A percentile compares a stretch with the other conserved stretches of the same genome.
Evolutionary conservation across 2,329 filamentous ascomycete genomes (phyloP).

Genomic region (Fusarium domesticum): DNA sequence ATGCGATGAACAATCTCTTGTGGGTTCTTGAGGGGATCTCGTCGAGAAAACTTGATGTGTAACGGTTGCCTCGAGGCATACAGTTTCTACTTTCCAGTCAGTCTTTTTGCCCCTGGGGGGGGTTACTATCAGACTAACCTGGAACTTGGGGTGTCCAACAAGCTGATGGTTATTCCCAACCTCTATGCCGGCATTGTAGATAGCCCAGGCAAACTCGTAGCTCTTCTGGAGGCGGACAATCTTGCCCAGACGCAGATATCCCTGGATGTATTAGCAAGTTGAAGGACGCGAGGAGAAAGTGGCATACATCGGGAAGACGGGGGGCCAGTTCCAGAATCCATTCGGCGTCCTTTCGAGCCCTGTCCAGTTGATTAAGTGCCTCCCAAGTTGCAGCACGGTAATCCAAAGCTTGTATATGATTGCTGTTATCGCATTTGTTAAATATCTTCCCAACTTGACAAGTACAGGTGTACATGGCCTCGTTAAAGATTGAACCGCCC

Average conservation of each 20-base stretch:
- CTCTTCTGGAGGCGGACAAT: constrained; percentile 38
- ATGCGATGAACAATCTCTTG: constrained; percentile 38
- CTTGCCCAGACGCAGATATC: constrained; percentile 43
- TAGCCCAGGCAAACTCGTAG: constrained; percentile 38
- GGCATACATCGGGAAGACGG: constrained; percentile 37
- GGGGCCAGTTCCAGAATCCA: constrained; percentile 44
- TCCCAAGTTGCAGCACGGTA: constrained; percentile 42
- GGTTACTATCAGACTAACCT: constrained; percentile 24
- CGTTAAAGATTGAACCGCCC: constrained; percentile 39
- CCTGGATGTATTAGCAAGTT: constrained; percentile 28
- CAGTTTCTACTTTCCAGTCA: constrained; percentile 32
- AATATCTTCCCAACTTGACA: constrained; percentile 38
- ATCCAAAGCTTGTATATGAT: constrained; percentile 42
- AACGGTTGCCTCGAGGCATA: constrained; percentile 35
- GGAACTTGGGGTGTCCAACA: constrained; percentile 32
- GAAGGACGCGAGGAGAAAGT: background rate
- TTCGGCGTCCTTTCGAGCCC: constrained; percentile 40
- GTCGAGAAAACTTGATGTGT: constrained; percentile 32
- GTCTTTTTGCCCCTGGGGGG: background rate
- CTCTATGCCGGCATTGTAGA: constrained; percentile 40
- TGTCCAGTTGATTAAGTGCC: constrained; percentile 36
- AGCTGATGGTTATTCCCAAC: constrained; percentile 29
- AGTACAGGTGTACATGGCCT: constrained; percentile 41
- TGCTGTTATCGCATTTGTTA: constrained; percentile 37
- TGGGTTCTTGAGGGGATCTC: constrained; percentile 38